phyloP scores from a whole-genome alignment of 768 basidiomycete species.

The Hericium coralloides region DNA sequence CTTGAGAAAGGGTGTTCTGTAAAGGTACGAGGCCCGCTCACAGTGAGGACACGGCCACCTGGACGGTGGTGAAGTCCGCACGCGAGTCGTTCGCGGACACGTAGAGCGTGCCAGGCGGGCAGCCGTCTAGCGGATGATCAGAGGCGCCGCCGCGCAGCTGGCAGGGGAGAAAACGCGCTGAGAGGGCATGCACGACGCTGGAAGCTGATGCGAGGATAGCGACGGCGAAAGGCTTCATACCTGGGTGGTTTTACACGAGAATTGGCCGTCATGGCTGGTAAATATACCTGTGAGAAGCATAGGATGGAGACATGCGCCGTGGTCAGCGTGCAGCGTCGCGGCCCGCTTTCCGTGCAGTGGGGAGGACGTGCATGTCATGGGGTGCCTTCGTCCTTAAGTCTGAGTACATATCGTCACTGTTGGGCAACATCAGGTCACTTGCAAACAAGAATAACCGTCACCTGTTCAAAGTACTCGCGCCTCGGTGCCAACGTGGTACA shows the following conservation, averaged over 20 bases:
- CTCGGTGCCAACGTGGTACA: too few relatives aligned
- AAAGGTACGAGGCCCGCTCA: constrained; percentile 19
- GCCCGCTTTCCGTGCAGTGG: background rate
- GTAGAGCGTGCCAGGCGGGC: constrained; percentile 50
- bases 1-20: background rate
- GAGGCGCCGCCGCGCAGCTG: constrained; percentile 39
- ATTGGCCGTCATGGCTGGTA: background rate
- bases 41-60: constrained; percentile 50
- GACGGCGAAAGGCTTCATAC: background rate
- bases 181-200: constrained; percentile 19
- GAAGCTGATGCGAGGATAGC: background rate
- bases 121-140: constrained; percentile 38
- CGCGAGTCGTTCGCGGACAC: constrained; percentile 40
- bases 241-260: background rate
- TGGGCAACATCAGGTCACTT: too few relatives aligned
- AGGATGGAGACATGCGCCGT: background rate
- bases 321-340: background rate
- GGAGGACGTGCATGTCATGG: too few relatives aligned
- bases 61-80: constrained; percentile 40
- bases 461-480: too few relatives aligned
- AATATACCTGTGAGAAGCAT: background rate
- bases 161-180: constrained; percentile 38
- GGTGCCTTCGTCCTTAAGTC: too few relatives aligned
- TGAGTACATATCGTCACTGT: too few relatives aligned
- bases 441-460: too few relatives aligned